These are phyloP conservation scores for Misopates orontium DNA, from an alignment of 257 asterid species.

Conservation along the genomic window DNA sequence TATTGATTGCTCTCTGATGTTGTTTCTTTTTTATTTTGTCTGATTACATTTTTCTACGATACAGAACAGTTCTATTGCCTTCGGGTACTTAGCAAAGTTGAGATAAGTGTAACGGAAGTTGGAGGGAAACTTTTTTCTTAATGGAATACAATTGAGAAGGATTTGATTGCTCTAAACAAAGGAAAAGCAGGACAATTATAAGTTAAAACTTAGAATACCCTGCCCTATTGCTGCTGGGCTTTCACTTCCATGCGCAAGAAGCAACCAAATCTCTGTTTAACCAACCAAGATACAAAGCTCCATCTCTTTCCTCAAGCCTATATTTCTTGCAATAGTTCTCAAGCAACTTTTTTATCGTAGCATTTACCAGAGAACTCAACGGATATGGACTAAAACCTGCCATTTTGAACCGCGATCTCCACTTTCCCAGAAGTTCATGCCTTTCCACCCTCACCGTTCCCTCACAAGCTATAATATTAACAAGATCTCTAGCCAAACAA, in stretches of 20 bases:
- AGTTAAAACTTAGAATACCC: not conserved
- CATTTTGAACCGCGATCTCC: constrained; percentile 77
- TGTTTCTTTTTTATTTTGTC: not conserved
- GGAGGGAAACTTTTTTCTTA: not conserved
- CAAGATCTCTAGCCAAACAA: constrained; percentile 76
- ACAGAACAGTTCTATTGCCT: too few species aligned
- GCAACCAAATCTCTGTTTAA: constrained; percentile 84
- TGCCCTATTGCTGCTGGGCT: not conserved
- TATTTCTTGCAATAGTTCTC: constrained; percentile 53
- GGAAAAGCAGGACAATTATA: constrained; percentile 1
- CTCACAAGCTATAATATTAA: constrained; percentile 80
- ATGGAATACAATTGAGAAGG: constrained; percentile 22
- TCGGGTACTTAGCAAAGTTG: not conserved
- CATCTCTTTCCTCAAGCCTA: constrained; percentile 81
- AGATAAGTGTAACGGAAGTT: not conserved
- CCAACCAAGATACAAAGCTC: constrained; percentile 93
- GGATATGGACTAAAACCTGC: constrained; percentile 80
- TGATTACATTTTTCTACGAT: not conserved
- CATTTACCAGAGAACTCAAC: constrained; percentile 65
- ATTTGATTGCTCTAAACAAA: constrained; percentile 22
- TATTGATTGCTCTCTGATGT: not conserved
- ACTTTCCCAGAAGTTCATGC: constrained; percentile 75
- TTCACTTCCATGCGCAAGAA: constrained; percentile 89
- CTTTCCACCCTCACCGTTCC: constrained; percentile 80
- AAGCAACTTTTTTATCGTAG: constrained; percentile 63